Evolutionary conservation across 768 basidiomycete genomes (phyloP).

Genomic region (Boletus eberwhitei): DNA sequence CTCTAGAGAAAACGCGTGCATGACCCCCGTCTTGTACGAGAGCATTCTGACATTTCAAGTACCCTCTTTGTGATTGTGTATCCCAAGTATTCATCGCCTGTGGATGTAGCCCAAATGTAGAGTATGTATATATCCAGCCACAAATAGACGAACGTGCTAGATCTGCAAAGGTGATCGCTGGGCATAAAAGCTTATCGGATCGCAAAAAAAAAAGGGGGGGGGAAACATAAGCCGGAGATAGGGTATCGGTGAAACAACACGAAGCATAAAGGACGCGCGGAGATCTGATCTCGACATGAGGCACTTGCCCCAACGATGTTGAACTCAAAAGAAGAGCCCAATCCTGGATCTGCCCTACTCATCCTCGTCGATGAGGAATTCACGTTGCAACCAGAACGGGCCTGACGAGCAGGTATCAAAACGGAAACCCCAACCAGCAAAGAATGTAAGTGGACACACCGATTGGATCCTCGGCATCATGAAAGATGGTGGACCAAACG

Average conservation of each 20-base stretch:
- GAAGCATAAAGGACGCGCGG: neutral
- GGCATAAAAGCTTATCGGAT: neutral
- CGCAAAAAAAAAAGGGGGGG: neutral
- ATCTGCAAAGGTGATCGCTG: neutral
- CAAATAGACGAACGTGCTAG: neutral
- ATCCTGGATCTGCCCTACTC: conserved; percentile 3
- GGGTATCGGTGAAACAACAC: neutral
- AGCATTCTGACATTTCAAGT: neutral
- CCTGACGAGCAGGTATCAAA: conserved; percentile 11
- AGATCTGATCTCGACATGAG: neutral
- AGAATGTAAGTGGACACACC: conserved; percentile 29
- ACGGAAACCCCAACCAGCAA: neutral
- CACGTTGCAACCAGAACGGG: conserved; percentile 30
- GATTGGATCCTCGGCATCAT: conserved; percentile 46
- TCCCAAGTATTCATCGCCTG: neutral
- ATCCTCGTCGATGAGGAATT: conserved; percentile 23
- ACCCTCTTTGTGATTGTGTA: neutral
- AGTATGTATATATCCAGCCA: neutral
- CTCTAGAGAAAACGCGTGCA: conserved; percentile 7
- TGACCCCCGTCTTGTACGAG: neutral
- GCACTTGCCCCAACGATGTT: neutral
- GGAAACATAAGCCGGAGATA: neutral
- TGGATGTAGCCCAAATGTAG: neutral
- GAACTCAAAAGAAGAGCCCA: neutral
- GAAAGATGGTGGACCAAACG: conserved; percentile 46